A percentile compares a stretch with the other conserved stretches of the same genome.
Conservation (phyloP, 1,284 basidiomycete genomes). For the Golubevia sp. region DNA sequence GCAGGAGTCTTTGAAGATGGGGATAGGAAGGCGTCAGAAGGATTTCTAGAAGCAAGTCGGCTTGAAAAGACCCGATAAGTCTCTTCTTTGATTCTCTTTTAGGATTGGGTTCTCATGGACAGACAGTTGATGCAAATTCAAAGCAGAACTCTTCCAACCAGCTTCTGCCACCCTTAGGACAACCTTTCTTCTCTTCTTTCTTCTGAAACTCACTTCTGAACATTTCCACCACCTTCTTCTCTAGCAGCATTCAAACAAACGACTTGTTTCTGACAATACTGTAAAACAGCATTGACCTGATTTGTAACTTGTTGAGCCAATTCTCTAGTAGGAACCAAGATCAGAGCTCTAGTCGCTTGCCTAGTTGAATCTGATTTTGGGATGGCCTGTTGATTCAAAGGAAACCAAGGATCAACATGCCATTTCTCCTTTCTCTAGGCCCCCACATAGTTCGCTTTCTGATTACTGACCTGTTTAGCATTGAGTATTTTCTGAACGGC, state of each 20-base stretch:
- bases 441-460: background rate
- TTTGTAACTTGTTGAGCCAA: constrained; percentile 50
- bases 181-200: too few species aligned
- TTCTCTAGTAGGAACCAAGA: constrained; percentile 56
- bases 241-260: constrained; percentile 46
- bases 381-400: constrained; percentile 1
- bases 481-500: constrained; percentile 51
- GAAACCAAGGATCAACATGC: background rate
- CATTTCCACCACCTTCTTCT: constrained; percentile 12
- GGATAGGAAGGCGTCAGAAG: constrained; percentile 11
- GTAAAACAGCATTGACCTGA: constrained; percentile 33
- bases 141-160: too few species aligned
- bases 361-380: constrained; percentile 26
- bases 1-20: constrained; percentile 46
- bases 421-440: too few species aligned
- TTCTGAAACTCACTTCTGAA: background rate
- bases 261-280: constrained; percentile 37
- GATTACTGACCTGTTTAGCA: constrained; percentile 21
- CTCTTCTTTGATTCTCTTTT: too few species aligned
- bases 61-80: too few species aligned
- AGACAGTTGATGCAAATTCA: too few species aligned
- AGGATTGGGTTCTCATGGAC: too few species aligned
- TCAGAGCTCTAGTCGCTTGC: constrained; percentile 41
- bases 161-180: too few species aligned
- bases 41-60: too few species aligned